Evolutionary conservation across 2,329 filamentous ascomycete genomes (phyloP), one percentile per base, ranked within the genome.

Genomic region (Phyllosticta citribraziliensis): DNA sequence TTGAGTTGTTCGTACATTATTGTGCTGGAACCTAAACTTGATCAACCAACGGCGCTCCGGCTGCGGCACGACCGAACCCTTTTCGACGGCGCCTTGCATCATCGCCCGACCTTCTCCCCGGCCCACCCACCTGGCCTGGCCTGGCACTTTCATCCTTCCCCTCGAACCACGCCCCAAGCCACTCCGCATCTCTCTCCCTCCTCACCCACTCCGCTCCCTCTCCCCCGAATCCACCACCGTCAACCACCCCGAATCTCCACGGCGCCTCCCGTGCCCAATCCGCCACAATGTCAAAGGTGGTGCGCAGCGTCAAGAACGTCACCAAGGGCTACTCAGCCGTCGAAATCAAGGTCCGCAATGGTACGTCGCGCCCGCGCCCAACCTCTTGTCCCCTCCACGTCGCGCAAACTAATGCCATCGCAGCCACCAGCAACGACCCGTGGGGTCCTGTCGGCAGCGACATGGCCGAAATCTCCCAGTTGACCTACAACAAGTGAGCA

Each of bases 401-500:
- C 66, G 72, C 63, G 69, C 65, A 35, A 33, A 71, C 60, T 61
- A 33, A 61, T 33, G 50, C 50, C 27, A 47, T 52, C 76, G 63
- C 73, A 97, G 94, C 94, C 65, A 99, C 94, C 64, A 97, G 92
- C 78, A 99, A 99, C 74, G 94, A 97, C 73, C 90, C 92, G 78
- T 99, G 94, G 94, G 94, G 94, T 67, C 94, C 94, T 58, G 96
- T 93, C 52, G 94, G 94, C 63, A 96, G 91, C 63, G 93, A 99
- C 75, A 97, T 99, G 94, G 90, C 89, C 76, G 94, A 99, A 78
- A 97, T 99, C 72, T 91, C 94, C 75, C 90, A 94, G 75, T 87
- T 97, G 82, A 97, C 94, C 57, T 99, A 92, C 79, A 96, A 95
- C 79, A 95, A 89, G 93, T 97, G 86, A 71, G 88, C 77, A 55